Conservation (phyloP, 768 basidiomycete genomes). For the Leccinum obscurum region DNA sequence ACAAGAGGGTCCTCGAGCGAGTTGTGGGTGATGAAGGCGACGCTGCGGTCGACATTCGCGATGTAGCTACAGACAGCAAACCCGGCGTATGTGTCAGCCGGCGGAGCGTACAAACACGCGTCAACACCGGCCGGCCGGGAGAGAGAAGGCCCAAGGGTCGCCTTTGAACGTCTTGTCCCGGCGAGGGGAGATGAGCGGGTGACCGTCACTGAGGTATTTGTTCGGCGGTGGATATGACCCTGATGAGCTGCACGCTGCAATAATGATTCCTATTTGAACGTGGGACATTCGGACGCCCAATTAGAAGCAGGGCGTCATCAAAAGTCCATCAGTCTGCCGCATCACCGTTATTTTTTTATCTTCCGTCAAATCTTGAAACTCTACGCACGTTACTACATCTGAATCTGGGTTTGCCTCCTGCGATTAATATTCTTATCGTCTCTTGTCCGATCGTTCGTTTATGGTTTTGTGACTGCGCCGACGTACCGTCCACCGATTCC, state of each 20-base stretch:
- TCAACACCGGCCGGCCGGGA: conserved; percentile 21
- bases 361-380: conserved; percentile 24
- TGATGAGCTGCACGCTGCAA: background rate
- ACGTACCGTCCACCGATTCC: conserved; percentile 6
- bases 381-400: conserved; percentile 10
- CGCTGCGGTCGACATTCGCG: conserved; percentile 32
- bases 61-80: conserved; percentile 17
- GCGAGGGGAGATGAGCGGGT: background rate
- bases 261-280: background rate
- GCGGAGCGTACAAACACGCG: conserved; percentile 19
- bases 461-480: conserved; percentile 32
- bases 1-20: conserved; percentile 87
- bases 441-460: conserved; percentile 32
- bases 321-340: conserved; percentile 6
- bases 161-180: background rate
- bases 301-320: conserved; percentile 4
- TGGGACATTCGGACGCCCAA: conserved; percentile 6
- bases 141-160: background rate
- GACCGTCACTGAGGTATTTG: background rate
- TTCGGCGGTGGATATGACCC: conserved; percentile 5
- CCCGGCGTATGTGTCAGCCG: conserved; percentile 20
- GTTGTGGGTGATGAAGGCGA: conserved; percentile 50
- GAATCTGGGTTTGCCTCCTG: conserved; percentile 9
- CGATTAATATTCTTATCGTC: conserved; percentile 28
- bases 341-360: conserved; percentile 17